Evolutionary conservation across 352 stramenopile species (phyloP), one percentile per base, ranked within the genome.

Genomic region (Lagenidium sp.): DNA sequence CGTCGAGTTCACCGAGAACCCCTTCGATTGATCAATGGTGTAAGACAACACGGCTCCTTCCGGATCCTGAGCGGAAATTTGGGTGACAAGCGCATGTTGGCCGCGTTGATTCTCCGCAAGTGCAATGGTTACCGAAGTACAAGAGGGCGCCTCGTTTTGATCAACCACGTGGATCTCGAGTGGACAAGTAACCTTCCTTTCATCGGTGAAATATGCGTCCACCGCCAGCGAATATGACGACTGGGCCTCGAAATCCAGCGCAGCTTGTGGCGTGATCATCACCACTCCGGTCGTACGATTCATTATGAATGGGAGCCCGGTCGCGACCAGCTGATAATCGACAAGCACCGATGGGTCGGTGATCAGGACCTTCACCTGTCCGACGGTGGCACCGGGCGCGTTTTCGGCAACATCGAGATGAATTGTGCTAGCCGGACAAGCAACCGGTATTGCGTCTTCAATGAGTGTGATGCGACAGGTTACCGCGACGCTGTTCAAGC

Each of bases 121-220:
- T 7, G 43, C 21, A 2, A 50, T 22, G 13, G 50, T 45, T 23
- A 68, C 30, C 8, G 15, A 6, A 10, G 8, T n/a, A 22, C 70
- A 83, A 13, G 21, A 32, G 7, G 70, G 70, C 15, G 70, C 54
- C 23, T 83, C 70, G 41, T 80, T 58, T 29, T 78, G 53, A 37
- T 83, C 54, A 18, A 78, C 35, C 19, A 83, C 53, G 2, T 51
- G 44, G 20, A 83, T 44, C 13, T 44, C 30, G 7, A 69, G 35
- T 12, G 50, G 40, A 18, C 70, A 83, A 2, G 60, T 55, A 23
- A 83, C 69, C 24, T 65, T 71, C 12, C 60, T 21, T 11, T 35
- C 28, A 15, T 43, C 20, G 2, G 54, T 56, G 51, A 76, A 76
- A 38, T 54, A 65, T 2, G 56, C 46, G 29, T 62, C 64, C 47